Evolutionary conservation across 306 rosid genomes (phyloP), one percentile per base, ranked within the genome.

Genomic region (Sechiopsis laciniata): DNA sequence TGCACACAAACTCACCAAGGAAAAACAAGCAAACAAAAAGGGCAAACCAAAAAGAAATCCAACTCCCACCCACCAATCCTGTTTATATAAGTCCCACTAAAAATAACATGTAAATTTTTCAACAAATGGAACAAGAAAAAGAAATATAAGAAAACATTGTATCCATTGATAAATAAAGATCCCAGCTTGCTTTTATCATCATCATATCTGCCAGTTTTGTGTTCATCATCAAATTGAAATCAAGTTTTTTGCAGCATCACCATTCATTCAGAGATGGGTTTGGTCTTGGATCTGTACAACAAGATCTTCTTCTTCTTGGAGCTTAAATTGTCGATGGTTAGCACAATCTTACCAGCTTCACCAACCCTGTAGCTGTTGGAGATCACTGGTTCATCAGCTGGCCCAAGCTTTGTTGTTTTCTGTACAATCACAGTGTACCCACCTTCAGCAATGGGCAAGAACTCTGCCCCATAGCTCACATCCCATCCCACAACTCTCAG

Each of bases 291-390:
- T 92, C 98, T 85, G 87, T 89, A 94, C 16, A 94, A 84, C 14
- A 94, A 82, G 74, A 94, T 88, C 82, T 90, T 90, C 96, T 94
- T 94, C 91, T 90, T 94, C 87, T 90, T 94, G 51, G 92, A 88
- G 82, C 88, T 82, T 77, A 85, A 97, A 82, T 90, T 90, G 73
- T 90, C 95, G 56, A 94, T 78, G 81, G 82, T 87, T 81, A 94
- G 96, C 55, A 90, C 85, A 55, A 91, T 85, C 83, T 86, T 86
- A 15, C 97, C 97, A 7, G 90, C 26, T 77, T 89, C 97, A 1
- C 97, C 92, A 20, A 77, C 57, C 65, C 86, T 94, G 82, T 82
- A 94, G 85, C 83, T 88, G 82, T 84, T 81, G 5, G 54, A 40
- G 40, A 90, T 87, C 8, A 88, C 83, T 4, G 96, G 87, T 78